Evolutionary conservation across 2,329 filamentous ascomycete species (phyloP), one percentile per base, ranked within the genome.

Genomic region (Hypoxylon sp.): DNA sequence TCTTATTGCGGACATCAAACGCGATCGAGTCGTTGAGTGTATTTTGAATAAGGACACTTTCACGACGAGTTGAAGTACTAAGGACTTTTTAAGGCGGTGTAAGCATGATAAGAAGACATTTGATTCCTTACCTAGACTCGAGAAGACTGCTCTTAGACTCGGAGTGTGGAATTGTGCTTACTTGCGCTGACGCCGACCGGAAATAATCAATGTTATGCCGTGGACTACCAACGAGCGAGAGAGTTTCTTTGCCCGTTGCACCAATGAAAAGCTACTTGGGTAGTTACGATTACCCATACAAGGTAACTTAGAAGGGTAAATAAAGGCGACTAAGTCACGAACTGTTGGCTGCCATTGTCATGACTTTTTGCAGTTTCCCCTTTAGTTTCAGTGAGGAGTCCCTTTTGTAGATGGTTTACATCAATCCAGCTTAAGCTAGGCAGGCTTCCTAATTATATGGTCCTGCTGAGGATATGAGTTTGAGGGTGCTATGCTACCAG

Each of bases 161-260:
- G 3, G 16, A 4, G 28, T 40, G 20, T 18, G 24, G 16, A 26
- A 22, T 30, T 45, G 42, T 64, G 51, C 58, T 61, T 32, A 33
- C 48, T 30, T 44, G 50, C 22, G 45, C 54, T 64, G 61, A 60
- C 50, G n/a, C 49, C 49, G 33, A 38, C 55, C 61, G 44, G 49
- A 46, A 55, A 55, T 55, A 40, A 59, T 22, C 55, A 20, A 40
- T 32, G 14, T 46, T 46, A 5, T 44, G 16, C 16, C 28, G 14
- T 11, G 45, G 32, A 12, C 16, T 12, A 8, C 22, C 14, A 16
- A 46, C 22, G 8, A 46, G 24, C 38, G 22, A 32, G 9, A 9
- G 51, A 44, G 20, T 2, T 20, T 40, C 52, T 46, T 46, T 33
- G 28, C 36, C 40, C 51, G 20, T n/a, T 20, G 36, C 42, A 32